Conservation (phyloP, 441 rosid species). For the Gossypium davidsonii region DNA sequence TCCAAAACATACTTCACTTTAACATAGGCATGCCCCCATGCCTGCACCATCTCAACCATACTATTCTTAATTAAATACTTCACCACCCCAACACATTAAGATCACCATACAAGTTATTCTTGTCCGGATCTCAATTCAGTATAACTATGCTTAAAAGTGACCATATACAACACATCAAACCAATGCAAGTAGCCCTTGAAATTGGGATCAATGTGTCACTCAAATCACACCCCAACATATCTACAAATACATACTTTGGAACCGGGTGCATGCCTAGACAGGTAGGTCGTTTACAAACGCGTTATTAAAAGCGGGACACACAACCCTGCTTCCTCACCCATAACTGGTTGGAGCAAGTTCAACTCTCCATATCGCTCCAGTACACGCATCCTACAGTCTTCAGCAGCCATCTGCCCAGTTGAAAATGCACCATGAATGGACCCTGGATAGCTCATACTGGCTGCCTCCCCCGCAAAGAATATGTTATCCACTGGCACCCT, state of each 20-base stretch:
- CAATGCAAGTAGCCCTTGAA: background rate
- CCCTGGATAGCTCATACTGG: slow-evolving; percentile 71
- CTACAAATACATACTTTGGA: background rate
- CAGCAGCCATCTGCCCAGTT: slow-evolving; percentile 80
- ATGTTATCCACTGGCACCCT: slow-evolving; percentile 85
- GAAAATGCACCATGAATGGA: slow-evolving; percentile 92
- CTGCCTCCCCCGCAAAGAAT: slow-evolving; percentile 98
- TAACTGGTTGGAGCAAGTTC: slow-evolving; percentile 69
- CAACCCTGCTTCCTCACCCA: slow-evolving; percentile 61
- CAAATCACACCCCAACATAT: slow-evolving; percentile 12
- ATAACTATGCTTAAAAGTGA: background rate
- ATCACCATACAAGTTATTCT: background rate
- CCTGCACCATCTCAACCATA: background rate
- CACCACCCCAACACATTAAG: background rate
- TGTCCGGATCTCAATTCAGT: background rate
- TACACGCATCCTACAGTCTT: slow-evolving; percentile 91
- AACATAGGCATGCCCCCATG: background rate
- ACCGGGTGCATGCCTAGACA: background rate
- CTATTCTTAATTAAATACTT: background rate
- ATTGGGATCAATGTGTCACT: slow-evolving; percentile 11
- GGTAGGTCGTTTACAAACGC: slow-evolving; percentile 40
- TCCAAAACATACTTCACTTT: background rate
- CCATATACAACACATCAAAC: slow-evolving; percentile 8
- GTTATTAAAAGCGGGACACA: slow-evolving; percentile 75
- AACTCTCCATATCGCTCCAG: slow-evolving; percentile 73